Base-by-base conservation (phyloP, 2,329 filamentous ascomycete species). In the Fusarium ramigenum region DNA sequence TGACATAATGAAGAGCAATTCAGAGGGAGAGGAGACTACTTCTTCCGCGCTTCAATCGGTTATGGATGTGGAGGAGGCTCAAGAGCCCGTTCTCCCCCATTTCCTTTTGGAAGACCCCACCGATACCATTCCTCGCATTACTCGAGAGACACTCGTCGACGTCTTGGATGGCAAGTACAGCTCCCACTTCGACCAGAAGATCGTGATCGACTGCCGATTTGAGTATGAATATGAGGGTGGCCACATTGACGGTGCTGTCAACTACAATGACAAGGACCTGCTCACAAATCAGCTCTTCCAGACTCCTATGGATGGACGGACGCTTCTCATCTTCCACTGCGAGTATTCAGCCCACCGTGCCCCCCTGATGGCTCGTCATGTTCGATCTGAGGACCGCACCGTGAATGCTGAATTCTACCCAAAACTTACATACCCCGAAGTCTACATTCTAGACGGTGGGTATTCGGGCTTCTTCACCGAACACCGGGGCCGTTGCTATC, bases 191-290 rank as follows among this genome's bases (percentile, higher is more conserved):
- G 91, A 95, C 68, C 90, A 95, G 80, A 92, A 94, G 81, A 89
- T 97, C 82, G 88, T 99, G 78, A 92, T 99, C 78, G 96, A 99
- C 83, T 99, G 96, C 82, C 93, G 96, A 25, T 99, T 99, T 80
- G 96, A 99, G 86, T 99, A 99, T 82, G 96, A 99, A 84, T 99
- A 97, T 81, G 93, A 97, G 21, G 96, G 96, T 63, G 96, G 96
- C 39, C 96, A 99, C 82, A 98, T 99, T 79, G 90, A 95, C 75
- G 93, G 93, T 23, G 96, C 96, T 47, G 87, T 97, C 84, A 99
- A 99, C 86, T 96, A 95, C 86, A 98, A 97, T 83, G 94, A 98
- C 85, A 98, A 98, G 84, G 96, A 99, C 78, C 85, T 93, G 69
- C 87, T 99, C 66, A 91, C 94, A 14, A 87, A 87, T 62, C 91